Conservation (phyloP, 768 basidiomycete genomes). For the Leccinum subtestaceum region DNA sequence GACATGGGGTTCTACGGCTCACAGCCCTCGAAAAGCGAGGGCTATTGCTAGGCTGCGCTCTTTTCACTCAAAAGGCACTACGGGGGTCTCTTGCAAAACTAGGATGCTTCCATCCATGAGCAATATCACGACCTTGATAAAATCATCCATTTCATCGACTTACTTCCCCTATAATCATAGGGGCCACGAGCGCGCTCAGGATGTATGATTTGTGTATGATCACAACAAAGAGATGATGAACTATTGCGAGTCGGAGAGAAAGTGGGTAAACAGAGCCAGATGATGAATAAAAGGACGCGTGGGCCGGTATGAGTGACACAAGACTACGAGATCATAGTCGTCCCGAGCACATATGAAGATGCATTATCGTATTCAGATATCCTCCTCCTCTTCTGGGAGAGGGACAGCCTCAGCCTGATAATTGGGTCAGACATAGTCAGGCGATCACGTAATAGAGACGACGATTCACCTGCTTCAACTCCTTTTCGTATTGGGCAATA, state of each 20-base stretch:
- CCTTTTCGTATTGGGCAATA: constrained; percentile 76
- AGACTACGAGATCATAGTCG: constrained; percentile 21
- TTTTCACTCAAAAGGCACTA: constrained; percentile 4
- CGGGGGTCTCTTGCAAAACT: neutral
- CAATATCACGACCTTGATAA: neutral
- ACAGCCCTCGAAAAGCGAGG: constrained; percentile 21
- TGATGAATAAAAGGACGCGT: constrained; percentile 18
- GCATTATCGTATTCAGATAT: constrained; percentile 48
- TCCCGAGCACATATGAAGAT: constrained; percentile 19
- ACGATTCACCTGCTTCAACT: constrained; percentile 62
- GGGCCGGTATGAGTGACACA: constrained; percentile 19
- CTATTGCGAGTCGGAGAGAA: constrained; percentile 26
- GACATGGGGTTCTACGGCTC: constrained; percentile 9
- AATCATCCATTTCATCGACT: constrained; percentile 2
- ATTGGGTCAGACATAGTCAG: constrained; percentile 10
- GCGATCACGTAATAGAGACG: neutral
- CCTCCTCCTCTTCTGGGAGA: constrained; percentile 97
- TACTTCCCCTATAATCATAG: constrained; percentile 4
- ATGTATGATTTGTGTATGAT: constrained; percentile 24
- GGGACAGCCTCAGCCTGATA: constrained; percentile 82
- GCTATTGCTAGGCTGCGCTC: constrained; percentile 14
- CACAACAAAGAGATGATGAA: constrained; percentile 22
- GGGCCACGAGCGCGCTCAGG: constrained; percentile 3
- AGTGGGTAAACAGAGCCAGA: constrained; percentile 12
- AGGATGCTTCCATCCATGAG: neutral